Evolutionary conservation across 2,329 filamentous ascomycete species (phyloP).

Genomic region (Penicillium sp.): DNA sequence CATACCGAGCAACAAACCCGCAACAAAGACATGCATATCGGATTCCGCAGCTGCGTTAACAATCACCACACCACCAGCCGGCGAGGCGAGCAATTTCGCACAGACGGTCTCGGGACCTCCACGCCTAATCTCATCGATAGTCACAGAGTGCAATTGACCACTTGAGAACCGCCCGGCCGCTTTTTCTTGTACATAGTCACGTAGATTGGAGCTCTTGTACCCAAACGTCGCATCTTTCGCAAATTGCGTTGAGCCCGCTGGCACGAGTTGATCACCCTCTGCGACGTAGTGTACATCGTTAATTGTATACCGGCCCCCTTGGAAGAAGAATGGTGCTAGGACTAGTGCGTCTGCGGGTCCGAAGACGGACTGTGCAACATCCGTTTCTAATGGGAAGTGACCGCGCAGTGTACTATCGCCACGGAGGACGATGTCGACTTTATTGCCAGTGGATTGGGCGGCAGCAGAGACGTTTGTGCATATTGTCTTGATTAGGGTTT

Average conservation of each 20-base stretch:
- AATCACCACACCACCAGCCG: constrained; percentile 47
- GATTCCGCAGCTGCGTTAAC: constrained; percentile 56
- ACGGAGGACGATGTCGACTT: constrained; percentile 58
- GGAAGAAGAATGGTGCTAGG: constrained; percentile 60
- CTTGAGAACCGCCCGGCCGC: constrained; percentile 43
- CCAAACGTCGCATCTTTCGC: constrained; percentile 61
- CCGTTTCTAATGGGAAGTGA: constrained; percentile 58
- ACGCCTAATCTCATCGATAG: constrained; percentile 49
- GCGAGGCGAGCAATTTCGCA: constrained; percentile 40
- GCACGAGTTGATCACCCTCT: constrained; percentile 51
- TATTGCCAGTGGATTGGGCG: constrained; percentile 37
- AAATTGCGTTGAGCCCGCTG: constrained; percentile 57
- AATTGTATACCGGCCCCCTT: constrained; percentile 60
- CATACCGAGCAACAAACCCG: constrained; percentile 47
- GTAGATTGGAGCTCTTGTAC: constrained; percentile 55
- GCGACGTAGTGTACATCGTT: constrained; percentile 60
- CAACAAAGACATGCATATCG: constrained; percentile 58
- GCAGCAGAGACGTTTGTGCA: constrained; percentile 52
- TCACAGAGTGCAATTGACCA: constrained; percentile 47
- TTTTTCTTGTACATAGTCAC: constrained; percentile 58
- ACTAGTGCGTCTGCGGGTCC: constrained; percentile 56
- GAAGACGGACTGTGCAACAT: constrained; percentile 53
- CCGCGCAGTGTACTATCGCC: constrained; percentile 60
- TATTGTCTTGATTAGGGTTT: constrained; percentile 52
- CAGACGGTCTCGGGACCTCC: constrained; percentile 48